A percentile compares a stretch with the other conserved stretches of the same genome.
Evolutionary conservation across 768 basidiomycete genomes (phyloP).

Genomic region (Boletus subparvulus): DNA sequence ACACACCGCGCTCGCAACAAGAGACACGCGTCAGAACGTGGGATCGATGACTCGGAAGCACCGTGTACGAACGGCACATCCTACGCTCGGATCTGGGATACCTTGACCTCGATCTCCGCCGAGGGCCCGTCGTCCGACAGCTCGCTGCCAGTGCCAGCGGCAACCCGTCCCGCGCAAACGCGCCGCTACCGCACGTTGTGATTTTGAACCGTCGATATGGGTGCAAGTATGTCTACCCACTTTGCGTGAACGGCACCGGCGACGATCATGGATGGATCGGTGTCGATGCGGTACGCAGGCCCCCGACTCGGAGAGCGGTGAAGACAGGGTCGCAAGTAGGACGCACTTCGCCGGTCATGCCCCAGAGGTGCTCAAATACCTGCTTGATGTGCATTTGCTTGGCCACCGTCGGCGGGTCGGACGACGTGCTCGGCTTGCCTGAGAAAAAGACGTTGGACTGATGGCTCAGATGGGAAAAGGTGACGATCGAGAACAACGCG

Average conservation of each 20-base stretch:
- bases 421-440: neutral
- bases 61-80: constrained; percentile 16
- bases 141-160: neutral
- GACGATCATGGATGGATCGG: constrained; percentile 14
- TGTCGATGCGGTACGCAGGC: neutral
- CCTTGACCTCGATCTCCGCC: neutral
- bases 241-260: constrained; percentile 3
- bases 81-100: constrained; percentile 9
- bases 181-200: neutral
- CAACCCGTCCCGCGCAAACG: neutral
- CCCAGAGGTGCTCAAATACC: constrained; percentile 9
- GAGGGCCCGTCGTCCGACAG: neutral
- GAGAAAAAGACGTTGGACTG: constrained; percentile 22
- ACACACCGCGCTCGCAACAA: constrained; percentile 8
- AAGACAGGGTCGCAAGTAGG: constrained; percentile 8
- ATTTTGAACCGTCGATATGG: constrained; percentile 3
- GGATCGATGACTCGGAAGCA: constrained; percentile 6
- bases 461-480: constrained; percentile 11
- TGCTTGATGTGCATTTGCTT: constrained; percentile 17
- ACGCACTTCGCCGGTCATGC: neutral
- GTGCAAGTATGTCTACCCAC: constrained; percentile 11
- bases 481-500: constrained; percentile 19
- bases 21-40: constrained; percentile 20
- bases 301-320: neutral
- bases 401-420: neutral